These are phyloP conservation scores for Paratinospora sagittata DNA, from an alignment of 164 flowering plant genomes.

Conservation along the genomic window DNA sequence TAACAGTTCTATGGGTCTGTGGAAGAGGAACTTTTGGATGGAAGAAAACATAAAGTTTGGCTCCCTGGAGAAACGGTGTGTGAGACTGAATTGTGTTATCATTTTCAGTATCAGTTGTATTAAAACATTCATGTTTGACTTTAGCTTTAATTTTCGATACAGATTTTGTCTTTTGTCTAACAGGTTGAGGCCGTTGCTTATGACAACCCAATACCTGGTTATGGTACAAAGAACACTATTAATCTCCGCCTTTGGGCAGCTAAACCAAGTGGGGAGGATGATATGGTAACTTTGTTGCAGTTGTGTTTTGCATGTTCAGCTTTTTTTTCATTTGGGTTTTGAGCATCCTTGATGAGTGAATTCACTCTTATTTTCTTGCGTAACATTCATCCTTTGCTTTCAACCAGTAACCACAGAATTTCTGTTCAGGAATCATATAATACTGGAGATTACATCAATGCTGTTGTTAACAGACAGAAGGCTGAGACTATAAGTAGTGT, in stretches of 20 bases:
- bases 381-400: neutral
- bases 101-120: neutral
- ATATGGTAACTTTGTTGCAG: conserved; percentile 33
- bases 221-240: conserved; percentile 50
- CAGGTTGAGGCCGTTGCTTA: conserved; percentile 64
- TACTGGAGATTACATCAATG: conserved; percentile 56
- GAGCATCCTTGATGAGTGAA: neutral
- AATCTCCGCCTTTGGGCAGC: conserved; percentile 64
- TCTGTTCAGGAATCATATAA: conserved; percentile 45
- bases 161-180: neutral
- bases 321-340: neutral
- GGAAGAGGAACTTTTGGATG: conserved; percentile 41
- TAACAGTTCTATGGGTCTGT: conserved; percentile 50
- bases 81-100: neutral
- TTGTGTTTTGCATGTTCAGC: neutral
- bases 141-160: neutral
- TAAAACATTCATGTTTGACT: neutral
- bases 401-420: neutral
- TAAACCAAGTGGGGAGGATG: conserved; percentile 47
- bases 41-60: conserved; percentile 41
- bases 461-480: conserved; percentile 46
- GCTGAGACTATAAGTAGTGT: conserved; percentile 54
- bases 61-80: conserved; percentile 50
- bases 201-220: conserved; percentile 66
- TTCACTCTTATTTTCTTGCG: neutral